Percentiles rank a stretch among this genome's conserved stretches.
Evolutionary conservation across 2,329 filamentous ascomycete species (phyloP).

Genomic region (Chaetomium globosum): DNA sequence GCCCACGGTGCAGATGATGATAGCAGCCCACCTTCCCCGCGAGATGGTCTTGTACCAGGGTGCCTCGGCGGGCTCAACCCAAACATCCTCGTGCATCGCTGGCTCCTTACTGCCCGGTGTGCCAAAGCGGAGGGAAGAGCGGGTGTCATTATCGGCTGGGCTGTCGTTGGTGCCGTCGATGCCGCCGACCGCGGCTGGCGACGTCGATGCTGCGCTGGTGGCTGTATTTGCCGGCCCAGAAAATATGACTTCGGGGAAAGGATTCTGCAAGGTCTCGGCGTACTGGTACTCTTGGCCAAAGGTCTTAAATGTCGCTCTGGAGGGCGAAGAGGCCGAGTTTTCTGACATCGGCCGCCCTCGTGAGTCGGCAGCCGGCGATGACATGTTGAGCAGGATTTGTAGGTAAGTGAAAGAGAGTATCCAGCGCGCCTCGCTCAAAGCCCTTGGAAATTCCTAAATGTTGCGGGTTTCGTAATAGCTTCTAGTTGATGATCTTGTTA

Average conservation of each 20-base stretch:
- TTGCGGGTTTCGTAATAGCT: background rate
- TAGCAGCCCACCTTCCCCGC: conserved; percentile 27
- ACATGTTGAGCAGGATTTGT: conserved; percentile 22
- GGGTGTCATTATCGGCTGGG: conserved; percentile 4
- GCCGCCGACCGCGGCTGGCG: conserved; percentile 10
- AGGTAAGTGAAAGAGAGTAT: background rate
- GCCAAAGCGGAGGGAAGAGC: conserved; percentile 18
- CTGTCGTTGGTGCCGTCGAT: conserved; percentile 16
- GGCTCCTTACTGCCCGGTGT: conserved; percentile 27
- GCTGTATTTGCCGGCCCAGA: background rate
- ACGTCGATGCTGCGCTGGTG: background rate
- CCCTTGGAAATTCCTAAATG: background rate
- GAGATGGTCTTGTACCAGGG: conserved; percentile 34
- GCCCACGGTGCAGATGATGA: conserved; percentile 28
- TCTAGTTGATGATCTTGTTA: background rate
- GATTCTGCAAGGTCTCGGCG: conserved; percentile 31
- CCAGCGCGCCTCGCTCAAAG: background rate
- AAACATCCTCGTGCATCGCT: conserved; percentile 22
- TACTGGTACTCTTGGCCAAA: conserved; percentile 28
- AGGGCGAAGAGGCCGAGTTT: conserved; percentile 2
- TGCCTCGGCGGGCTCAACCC: conserved; percentile 27
- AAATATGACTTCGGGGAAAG: conserved; percentile 27
- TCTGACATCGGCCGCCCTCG: conserved; percentile 21
- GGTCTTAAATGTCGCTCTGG: conserved; percentile 14
- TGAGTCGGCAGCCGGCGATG: conserved; percentile 23